Evolutionary conservation across 306 rosid species (phyloP), one percentile per base, ranked within the genome.

Genomic region (Ormosia semicastrata): DNA sequence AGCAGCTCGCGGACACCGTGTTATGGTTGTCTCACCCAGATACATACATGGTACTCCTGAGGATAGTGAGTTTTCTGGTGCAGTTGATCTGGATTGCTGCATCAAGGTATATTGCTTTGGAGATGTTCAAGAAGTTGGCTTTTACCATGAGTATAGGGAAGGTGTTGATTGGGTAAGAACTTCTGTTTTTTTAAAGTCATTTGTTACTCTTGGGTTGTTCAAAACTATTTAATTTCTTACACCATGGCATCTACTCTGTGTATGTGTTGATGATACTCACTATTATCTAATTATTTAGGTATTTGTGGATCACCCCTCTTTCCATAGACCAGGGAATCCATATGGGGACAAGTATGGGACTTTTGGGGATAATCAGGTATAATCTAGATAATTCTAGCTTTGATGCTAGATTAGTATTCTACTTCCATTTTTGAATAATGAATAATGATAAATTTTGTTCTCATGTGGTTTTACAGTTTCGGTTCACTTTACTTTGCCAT

Each of bases 401-500:
- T 59, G 37, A 58, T 64, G 79, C 69, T 68, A 75, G 58, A 74
- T 75, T 43, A 33, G 72, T 79, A 33, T 60, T 77, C 66, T 57
- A 46, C 40, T 58, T 58, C 39, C 43, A 15, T 65, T 0, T 53
- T n/a, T 83, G 72, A 15, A 75, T 70, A 50, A 73, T 52, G 34
- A 69, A 80, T 86, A 85, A 81, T 84, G 84, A 91, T 88, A 58
- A 79, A 56, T 32, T 82, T 82, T 63, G 50, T 81, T 86, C 86
- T 79, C 46, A 77, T 87, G 88, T 90, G 89, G 85, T 87, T 92
- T 85, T 89, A 87, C 95, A 94, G 98, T 92, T 87, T 87, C 91
- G 98, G 95, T 94, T 89, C 97, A 86, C 98, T 91, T 94, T 94
- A 80, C 95, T 94, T 88, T 83, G 88, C 88, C 87, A 92, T 86